Conservation (phyloP, 169 alveolate genomes). For the Blepharisma undulans region DNA sequence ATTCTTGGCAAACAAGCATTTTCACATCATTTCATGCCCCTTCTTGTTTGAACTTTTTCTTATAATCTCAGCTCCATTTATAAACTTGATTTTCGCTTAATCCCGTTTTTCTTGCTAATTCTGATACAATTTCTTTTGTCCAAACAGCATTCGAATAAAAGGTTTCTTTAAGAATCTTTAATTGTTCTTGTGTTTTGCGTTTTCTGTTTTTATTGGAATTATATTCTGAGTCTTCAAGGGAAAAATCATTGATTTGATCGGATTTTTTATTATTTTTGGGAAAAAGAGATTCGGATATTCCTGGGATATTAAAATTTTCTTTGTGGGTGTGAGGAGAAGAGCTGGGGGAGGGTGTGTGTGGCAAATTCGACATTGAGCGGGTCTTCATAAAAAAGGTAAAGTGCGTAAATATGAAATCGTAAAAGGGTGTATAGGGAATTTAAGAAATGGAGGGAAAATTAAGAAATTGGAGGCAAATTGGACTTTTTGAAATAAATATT, state of each 20-base stretch:
- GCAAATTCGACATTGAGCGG: not conserved
- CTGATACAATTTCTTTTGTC: constrained; percentile 12
- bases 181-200: constrained; percentile 20
- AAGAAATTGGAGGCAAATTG: not conserved
- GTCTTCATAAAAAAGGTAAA: not conserved
- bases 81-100: constrained; percentile 44
- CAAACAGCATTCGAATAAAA: not conserved
- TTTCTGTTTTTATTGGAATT: not conserved
- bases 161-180: not conserved
- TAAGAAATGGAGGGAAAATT: not conserved
- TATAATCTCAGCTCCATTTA: constrained; percentile 52
- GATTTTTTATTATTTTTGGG: not conserved
- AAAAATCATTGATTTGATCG: not conserved
- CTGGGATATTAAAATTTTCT: not conserved
- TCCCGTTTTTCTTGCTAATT: constrained; percentile 32
- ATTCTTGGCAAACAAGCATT: constrained; percentile 9
- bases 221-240: not conserved
- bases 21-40: not conserved
- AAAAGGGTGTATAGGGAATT: not conserved
- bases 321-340: not conserved
- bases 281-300: not conserved
- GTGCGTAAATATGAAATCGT: not conserved
- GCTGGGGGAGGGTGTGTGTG: not conserved
- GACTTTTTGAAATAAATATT: not conserved
- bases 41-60: constrained; percentile 18